Percentiles rank a stretch among this genome's conserved stretches.
Evolutionary conservation across 129 eudicot genomes (phyloP).

Genomic region (Rutidosis leptorrhynchoides): DNA sequence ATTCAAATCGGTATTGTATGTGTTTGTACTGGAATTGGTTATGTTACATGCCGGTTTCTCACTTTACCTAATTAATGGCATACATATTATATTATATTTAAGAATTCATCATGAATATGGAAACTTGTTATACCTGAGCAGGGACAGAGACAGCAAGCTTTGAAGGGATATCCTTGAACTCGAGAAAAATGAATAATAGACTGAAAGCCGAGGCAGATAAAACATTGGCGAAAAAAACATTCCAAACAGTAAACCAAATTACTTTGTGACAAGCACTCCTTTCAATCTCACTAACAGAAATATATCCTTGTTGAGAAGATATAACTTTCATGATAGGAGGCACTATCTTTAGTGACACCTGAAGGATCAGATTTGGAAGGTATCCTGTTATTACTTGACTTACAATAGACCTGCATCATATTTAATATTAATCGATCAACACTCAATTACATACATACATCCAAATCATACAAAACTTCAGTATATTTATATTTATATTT

Average conservation of each 20-base stretch:
- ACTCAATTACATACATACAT: not conserved
- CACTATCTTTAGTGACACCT: conserved; percentile 42
- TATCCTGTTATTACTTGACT: conserved; percentile 63
- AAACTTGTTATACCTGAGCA: conserved; percentile 42
- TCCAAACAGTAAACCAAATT: conserved; percentile 57
- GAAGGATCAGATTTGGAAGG: conserved; percentile 66
- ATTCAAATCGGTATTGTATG: no score
- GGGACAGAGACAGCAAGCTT: conserved; percentile 63
- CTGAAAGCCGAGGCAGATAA: conserved; percentile 54
- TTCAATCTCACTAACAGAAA: conserved; percentile 50
- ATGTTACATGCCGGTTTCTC: not conserved
- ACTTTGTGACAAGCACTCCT: conserved; percentile 65
- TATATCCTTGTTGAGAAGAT: conserved; percentile 60
- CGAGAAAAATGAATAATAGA: conserved; percentile 38
- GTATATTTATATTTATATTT: not conserved
- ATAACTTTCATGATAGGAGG: conserved; percentile 58
- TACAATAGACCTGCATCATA: conserved; percentile 53
- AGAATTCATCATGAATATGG: not conserved
- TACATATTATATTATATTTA: not conserved
- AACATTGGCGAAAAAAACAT: conserved; percentile 57
- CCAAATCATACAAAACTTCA: conserved; percentile 1
- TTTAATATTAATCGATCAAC: conserved; percentile 1
- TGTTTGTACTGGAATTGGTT: not conserved
- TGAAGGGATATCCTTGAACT: conserved; percentile 46
- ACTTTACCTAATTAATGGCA: not conserved